Percentiles rank a stretch among this genome's conserved stretches.
These are phyloP conservation scores for Meredithiella fracta DNA, from an alignment of 2,329 filamentous ascomycete genomes.

Conservation along the genomic window DNA sequence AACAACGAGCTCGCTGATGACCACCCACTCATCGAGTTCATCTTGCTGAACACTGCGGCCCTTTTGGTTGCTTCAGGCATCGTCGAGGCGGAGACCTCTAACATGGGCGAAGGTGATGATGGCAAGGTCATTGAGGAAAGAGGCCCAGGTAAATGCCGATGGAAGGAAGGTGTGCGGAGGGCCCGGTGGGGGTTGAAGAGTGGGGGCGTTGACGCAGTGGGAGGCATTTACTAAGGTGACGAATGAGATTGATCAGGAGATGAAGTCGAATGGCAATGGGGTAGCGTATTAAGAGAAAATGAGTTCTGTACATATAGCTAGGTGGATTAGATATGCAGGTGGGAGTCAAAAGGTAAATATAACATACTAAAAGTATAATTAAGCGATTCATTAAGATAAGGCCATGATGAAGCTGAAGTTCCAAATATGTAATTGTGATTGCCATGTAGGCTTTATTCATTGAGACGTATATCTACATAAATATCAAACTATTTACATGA, in stretches of 20 bases:
- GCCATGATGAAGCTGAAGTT: too few species aligned
- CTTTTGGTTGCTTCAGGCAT: slow-evolving; percentile 73
- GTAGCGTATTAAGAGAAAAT: background rate
- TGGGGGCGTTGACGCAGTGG: slow-evolving; percentile 76
- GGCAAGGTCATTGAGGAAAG: slow-evolving; percentile 65
- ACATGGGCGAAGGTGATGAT: slow-evolving; percentile 67
- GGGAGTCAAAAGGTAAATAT: background rate
- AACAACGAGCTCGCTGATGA: slow-evolving; percentile 54
- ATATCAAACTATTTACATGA: background rate
- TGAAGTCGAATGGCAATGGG: background rate
- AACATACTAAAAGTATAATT: background rate
- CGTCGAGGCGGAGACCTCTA: slow-evolving; percentile 65
- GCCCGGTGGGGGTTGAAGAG: slow-evolving; percentile 80
- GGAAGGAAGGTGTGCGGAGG: slow-evolving; percentile 85
- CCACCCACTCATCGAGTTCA: slow-evolving; percentile 80
- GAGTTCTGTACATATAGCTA: background rate
- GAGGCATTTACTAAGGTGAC: slow-evolving; percentile 69
- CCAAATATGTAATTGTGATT: too few species aligned
- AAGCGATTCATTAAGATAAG: too few species aligned
- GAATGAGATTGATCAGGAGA: background rate
- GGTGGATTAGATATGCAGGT: background rate
- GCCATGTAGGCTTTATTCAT: background rate
- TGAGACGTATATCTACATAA: background rate
- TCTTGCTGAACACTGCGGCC: slow-evolving; percentile 83
- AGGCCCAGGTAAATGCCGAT: slow-evolving; percentile 71